These are phyloP conservation scores for Calonectria crousiana DNA, from an alignment of 2,329 filamentous ascomycete species.

Conservation along the genomic window DNA sequence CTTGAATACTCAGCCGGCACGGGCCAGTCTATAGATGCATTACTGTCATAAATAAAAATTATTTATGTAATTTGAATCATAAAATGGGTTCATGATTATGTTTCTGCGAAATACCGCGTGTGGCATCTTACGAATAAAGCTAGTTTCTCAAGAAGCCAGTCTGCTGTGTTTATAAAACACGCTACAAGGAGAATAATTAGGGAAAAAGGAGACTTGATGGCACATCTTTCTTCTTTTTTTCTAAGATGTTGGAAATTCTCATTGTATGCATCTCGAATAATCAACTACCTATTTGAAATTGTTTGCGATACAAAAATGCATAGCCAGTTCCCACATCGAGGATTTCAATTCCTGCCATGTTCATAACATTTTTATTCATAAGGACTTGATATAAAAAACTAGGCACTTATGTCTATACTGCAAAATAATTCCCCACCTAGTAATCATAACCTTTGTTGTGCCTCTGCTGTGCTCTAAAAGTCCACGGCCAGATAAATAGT, in stretches of 20 bases:
- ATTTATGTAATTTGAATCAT: not conserved
- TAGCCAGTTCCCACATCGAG: not conserved
- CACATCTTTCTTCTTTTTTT: not conserved
- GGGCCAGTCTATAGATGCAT: slow-evolving; percentile 28
- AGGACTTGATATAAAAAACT: not conserved
- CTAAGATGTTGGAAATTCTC: too few relatives aligned
- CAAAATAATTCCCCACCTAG: not conserved
- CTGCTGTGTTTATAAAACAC: not conserved
- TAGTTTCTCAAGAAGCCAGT: too few relatives aligned
- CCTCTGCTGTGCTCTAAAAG: slow-evolving; percentile 1
- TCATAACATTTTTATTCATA: not conserved
- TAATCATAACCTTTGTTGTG: not conserved
- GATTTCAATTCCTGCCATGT: not conserved
- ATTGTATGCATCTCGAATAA: too few relatives aligned
- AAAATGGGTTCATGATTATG: not conserved
- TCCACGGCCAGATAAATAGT: not conserved
- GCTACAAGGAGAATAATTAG: not conserved
- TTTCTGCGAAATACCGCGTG: not conserved
- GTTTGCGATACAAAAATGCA: too few relatives aligned
- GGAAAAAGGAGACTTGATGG: not conserved
- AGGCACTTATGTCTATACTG: not conserved
- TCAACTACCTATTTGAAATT: not conserved
- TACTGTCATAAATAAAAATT: not conserved
- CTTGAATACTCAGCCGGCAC: not conserved
- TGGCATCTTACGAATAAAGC: not conserved